Evolutionary conservation across 495 filamentous ascomycete species (phyloP), one percentile per base, ranked within the genome.

Genomic region (Letharia columbiana): DNA sequence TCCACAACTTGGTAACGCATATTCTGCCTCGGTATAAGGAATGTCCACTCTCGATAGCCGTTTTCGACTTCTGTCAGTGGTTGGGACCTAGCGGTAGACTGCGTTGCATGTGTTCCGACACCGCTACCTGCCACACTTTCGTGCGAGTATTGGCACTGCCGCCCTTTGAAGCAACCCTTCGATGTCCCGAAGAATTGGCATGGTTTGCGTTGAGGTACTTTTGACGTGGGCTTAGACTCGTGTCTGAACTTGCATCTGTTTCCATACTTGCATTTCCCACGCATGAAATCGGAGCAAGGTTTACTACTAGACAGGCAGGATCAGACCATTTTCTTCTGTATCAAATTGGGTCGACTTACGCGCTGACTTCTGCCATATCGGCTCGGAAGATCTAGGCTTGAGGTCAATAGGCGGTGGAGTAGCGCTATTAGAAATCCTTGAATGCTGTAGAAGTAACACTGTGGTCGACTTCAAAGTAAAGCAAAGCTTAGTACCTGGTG

Each of bases 1-100:
- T 66, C 66, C 62, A 71, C 65, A 71, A 47, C 67, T 60, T 59
- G 66, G 10, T 58, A 61, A 41, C 60, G 69, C 5, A 62, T 69
- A 56, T 73, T 73, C 59, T 68, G 70, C 65, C 69, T 73, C 31
- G 73, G 73, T 61, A 76, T 75, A 58, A 76, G 68, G 60, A 72
- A 75, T 65, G 66, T 73, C 74, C 74, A 76, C 61, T 71, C 69
- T 69, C 73, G 69, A 64, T 61, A 73, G 62, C 37, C 56, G 61
- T 39, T 64, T 69, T 73, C 71, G 57, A 68, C 64, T 66, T 74
- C 69, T 45, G 52, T 76, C 45, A n/a, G 62, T 31, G 28, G 56
- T 62, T 13, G 56, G 35, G 49, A 31, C 40, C 39, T 61, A 17
- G 41, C 45, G 49, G 62, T 50, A 65, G 63, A 61, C 63, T 65